phyloP scores from a whole-genome alignment of 805 yeast genomes.

The Wickerhamiella bombiphila region DNA sequence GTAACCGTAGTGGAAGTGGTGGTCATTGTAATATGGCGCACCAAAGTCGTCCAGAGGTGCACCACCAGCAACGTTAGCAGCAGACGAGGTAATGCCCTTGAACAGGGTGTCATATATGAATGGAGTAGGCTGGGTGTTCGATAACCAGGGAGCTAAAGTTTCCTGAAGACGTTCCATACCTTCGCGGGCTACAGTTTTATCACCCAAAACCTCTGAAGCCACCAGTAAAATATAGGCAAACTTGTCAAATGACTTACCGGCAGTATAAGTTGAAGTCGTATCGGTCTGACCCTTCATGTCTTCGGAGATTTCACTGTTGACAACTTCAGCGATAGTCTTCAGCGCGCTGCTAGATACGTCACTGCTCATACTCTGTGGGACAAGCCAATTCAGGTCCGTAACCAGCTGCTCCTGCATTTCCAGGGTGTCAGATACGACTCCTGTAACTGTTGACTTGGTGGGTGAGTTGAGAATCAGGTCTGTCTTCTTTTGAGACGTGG shows the following conservation, averaged over 20 bases:
- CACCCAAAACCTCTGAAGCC: conserved; percentile 48
- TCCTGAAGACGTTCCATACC: conserved; percentile 45
- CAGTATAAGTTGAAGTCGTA: conserved; percentile 74
- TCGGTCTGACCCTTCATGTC: conserved; percentile 46
- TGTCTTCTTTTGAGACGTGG: conserved; percentile 20
- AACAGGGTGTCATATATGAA: conserved; percentile 65
- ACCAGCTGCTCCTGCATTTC: conserved; percentile 28
- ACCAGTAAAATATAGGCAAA: conserved; percentile 76
- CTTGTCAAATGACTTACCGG: conserved; percentile 80
- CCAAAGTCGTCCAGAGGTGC: conserved; percentile 53
- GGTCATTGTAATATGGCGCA: conserved; percentile 63
- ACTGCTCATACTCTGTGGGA: conserved; percentile 35
- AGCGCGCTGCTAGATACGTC: conserved; percentile 26
- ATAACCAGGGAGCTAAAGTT: conserved; percentile 56
- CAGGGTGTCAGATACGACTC: conserved; percentile 23
- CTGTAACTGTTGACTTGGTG: conserved; percentile 30
- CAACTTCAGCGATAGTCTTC: conserved; percentile 31
- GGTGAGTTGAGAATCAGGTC: conserved; percentile 31
- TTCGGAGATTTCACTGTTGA: conserved; percentile 37
- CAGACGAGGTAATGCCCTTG: conserved; percentile 25
- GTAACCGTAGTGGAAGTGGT: conserved; percentile 82
- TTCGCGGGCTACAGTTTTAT: conserved; percentile 34
- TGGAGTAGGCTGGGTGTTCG: conserved; percentile 56
- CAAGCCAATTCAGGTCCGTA: conserved; percentile 35
- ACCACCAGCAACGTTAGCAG: conserved; percentile 37